These are phyloP conservation scores for Hemisphaericaspora xylanilytica DNA, from an alignment of 1,139 yeast species.

Conservation along the genomic window DNA sequence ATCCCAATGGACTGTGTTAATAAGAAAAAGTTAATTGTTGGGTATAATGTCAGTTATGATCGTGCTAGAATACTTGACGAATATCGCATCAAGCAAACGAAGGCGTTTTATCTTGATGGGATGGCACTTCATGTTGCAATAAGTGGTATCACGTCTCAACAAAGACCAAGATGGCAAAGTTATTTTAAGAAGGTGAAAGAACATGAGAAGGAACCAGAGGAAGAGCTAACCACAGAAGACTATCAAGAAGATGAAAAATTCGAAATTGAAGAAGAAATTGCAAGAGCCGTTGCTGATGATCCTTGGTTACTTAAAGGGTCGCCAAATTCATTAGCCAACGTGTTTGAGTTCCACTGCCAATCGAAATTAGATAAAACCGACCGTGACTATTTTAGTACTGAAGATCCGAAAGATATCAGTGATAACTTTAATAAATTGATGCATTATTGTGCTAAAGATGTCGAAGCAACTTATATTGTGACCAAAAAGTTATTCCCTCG, in stretches of 20 bases:
- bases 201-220: constrained; percentile 15
- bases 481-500: constrained; percentile 67
- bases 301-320: constrained; percentile 84
- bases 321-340: constrained; percentile 77
- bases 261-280: constrained; percentile 19
- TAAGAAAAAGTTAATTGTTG: constrained; percentile 63
- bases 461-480: constrained; percentile 68
- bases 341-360: constrained; percentile 77
- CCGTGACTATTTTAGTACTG: constrained; percentile 62
- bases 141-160: constrained; percentile 91
- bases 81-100: constrained; percentile 62
- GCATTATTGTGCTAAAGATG: constrained; percentile 85
- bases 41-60: constrained; percentile 91
- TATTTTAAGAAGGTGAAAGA: constrained; percentile 40
- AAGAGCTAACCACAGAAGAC: constrained; percentile 6
- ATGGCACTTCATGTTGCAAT: constrained; percentile 91
- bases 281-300: constrained; percentile 33
- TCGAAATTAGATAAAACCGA: constrained; percentile 62
- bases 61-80: constrained; percentile 85
- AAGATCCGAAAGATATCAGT: constrained; percentile 54
- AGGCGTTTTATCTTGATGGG: constrained; percentile 82
- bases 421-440: constrained; percentile 60
- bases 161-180: constrained; percentile 75
- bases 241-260: constrained; percentile 12
- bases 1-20: constrained; percentile 64